phyloP scores from a whole-genome alignment of 179 eudicot species.

The Silene coronaria region DNA sequence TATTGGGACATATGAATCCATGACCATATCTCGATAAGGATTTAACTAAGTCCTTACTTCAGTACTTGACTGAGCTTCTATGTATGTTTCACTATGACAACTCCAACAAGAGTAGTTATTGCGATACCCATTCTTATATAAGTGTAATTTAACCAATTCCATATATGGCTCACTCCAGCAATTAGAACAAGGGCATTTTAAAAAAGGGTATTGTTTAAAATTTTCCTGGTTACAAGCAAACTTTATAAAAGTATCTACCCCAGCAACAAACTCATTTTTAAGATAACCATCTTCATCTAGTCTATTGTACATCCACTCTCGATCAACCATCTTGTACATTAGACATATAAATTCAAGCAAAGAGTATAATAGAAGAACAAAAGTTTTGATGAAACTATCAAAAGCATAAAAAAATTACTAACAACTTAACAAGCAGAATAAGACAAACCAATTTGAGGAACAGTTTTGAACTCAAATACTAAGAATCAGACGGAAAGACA shows the following conservation, averaged over 20 bases:
- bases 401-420: too few species aligned
- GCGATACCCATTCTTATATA: not conserved
- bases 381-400: too few species aligned
- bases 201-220: too few species aligned
- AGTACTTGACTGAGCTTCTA: not conserved
- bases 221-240: too few species aligned
- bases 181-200: too few species aligned
- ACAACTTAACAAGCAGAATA: too few species aligned
- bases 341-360: not conserved
- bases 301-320: not conserved
- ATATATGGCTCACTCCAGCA: not conserved
- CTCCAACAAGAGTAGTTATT: not conserved
- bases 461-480: too few species aligned
- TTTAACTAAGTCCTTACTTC: not conserved
- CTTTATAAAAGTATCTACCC: too few species aligned
- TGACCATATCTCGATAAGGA: not conserved
- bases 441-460: too few species aligned
- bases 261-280: too few species aligned
- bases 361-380: too few species aligned
- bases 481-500: too few species aligned
- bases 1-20: constrained; percentile 4
- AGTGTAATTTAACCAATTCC: constrained; percentile 1
- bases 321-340: not conserved
- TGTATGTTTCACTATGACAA: constrained; percentile 2
- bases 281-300: not conserved